Evolutionary conservation across 805 yeast genomes (phyloP), one percentile per base, ranked within the genome.

Genomic region (Isabelozyma rhagii): DNA sequence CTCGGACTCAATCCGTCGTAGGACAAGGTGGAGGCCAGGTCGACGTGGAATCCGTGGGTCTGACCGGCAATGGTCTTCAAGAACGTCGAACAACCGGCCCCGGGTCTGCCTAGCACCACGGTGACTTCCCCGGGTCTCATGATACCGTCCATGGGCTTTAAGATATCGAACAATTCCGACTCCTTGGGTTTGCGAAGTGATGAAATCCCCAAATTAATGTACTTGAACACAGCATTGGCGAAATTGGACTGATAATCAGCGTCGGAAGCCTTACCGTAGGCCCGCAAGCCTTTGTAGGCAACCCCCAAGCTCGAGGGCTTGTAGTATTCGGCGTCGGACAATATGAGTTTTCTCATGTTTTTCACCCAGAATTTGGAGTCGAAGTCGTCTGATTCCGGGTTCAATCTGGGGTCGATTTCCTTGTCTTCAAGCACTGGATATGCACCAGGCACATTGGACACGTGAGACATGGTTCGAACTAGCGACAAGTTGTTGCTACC

Each of bases 61-160:
- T 82, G 79, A 31, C 83, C 84, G 10, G 90, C 81, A 55, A 86
- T 70, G 3, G 87, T 77, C 56, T 84, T 84, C 57, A 85, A 69
- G 45, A 84, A 68, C 0, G 90, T 84, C 3, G 89, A 78, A 63
- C 90, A 85, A 55, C 91, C 90, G n/a, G 89, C 81, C 59, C 93
- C 93, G 1, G 93, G 93, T 66, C 92, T 79, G 50, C 94, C 93
- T 43, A 87, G 70, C 9, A 87, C 90, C 45, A 85, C 86, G 7
- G 86, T 78, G 44, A 85, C 69, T 52, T 83, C 84, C 45, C 90
- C 89, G 3, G 88, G 83, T 46, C 69, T 69, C 48, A 83, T 71
- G 4, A 78, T 47, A 14, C 84, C 90, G 58, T 84, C 87, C 87
- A 83, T 83, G 29, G 85, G 77, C 61, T 83, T 83, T 63, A 80